phyloP scores from a whole-genome alignment of 2,329 filamentous ascomycete species.

The Aschersonia sp. region DNA sequence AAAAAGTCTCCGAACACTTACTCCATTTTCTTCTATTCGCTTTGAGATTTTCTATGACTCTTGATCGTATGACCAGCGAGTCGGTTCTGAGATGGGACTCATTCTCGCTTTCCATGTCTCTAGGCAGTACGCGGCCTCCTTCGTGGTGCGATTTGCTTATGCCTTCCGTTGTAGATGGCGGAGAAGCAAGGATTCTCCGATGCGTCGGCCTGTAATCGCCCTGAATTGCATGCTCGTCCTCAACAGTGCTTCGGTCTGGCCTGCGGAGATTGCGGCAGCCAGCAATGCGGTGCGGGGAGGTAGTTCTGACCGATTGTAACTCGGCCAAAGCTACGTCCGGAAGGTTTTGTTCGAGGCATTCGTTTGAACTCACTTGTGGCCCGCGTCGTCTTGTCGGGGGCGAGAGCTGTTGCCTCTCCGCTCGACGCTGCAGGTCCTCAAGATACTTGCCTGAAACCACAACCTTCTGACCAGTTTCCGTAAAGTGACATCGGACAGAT shows the following conservation, averaged over 20 bases:
- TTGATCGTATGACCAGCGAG: neutral
- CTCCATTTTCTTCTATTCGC: neutral
- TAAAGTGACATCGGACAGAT: neutral
- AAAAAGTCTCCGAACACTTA: neutral
- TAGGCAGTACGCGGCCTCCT: neutral
- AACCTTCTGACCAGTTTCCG: neutral
- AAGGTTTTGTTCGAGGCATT: neutral
- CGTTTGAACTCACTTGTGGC: no score
- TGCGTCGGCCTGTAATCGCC: neutral
- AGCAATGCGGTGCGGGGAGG: neutral
- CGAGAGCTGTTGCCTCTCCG: neutral
- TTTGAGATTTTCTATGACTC: neutral
- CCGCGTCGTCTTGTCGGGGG: neutral
- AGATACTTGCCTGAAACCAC: neutral
- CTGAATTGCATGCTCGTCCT: neutral
- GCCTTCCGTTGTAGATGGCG: neutral
- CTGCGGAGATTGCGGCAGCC: neutral
- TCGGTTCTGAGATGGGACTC: neutral
- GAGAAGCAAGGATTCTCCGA: neutral
- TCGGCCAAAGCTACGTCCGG: neutral
- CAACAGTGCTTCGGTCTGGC: neutral
- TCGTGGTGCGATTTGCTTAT: neutral
- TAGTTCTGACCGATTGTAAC: neutral
- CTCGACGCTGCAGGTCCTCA: neutral
- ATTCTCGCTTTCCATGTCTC: neutral